phyloP scores from a whole-genome alignment of 768 basidiomycete species.

The Gloeopeniophorella convolvens region DNA sequence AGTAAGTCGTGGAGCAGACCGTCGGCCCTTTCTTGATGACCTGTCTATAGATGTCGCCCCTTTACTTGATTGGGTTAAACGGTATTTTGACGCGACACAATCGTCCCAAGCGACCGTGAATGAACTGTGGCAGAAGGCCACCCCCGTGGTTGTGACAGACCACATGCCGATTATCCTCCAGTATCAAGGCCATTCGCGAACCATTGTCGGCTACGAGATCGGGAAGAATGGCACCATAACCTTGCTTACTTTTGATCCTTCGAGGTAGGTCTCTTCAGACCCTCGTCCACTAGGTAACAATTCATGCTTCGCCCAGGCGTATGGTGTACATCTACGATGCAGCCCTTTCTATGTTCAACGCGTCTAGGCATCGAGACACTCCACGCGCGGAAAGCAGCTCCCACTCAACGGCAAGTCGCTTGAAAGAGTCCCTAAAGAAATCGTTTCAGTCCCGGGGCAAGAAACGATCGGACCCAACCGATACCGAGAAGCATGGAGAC shows the following conservation, averaged over 20 bases:
- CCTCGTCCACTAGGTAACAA: no score
- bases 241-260: slow-evolving; percentile 76
- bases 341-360: slow-evolving; percentile 8
- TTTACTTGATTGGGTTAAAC: slow-evolving; percentile 66
- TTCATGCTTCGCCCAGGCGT: neutral
- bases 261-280: slow-evolving; percentile 37
- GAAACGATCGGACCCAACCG: neutral
- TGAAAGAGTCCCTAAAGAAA: slow-evolving; percentile 1
- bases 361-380: neutral
- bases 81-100: slow-evolving; percentile 51
- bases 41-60: slow-evolving; percentile 35
- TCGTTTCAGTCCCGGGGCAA: neutral
- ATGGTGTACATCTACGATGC: neutral
- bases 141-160: slow-evolving; percentile 48
- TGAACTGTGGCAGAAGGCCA: slow-evolving; percentile 44
- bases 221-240: slow-evolving; percentile 48
- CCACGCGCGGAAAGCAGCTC: neutral
- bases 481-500: neutral
- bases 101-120: slow-evolving; percentile 35
- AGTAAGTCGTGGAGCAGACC: slow-evolving; percentile 31
- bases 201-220: slow-evolving; percentile 79
- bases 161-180: slow-evolving; percentile 82
- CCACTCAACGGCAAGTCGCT: neutral
- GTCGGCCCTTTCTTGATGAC: no score
- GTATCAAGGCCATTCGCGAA: slow-evolving; percentile 80